phyloP scores from a whole-genome alignment of 768 basidiomycete genomes.

The Russula sp. region DNA sequence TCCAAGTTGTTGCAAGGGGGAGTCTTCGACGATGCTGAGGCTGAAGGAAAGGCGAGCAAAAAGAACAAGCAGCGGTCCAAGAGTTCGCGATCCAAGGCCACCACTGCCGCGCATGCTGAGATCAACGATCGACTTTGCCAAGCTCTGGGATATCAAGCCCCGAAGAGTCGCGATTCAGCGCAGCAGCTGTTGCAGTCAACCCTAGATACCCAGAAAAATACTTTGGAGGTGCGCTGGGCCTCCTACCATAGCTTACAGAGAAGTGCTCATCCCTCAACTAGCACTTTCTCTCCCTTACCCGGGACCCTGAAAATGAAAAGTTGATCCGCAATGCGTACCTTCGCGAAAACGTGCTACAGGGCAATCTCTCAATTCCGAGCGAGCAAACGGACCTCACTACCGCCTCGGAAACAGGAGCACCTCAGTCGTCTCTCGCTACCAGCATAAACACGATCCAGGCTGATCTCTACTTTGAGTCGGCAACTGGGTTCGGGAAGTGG shows the following conservation, averaged over 20 bases:
- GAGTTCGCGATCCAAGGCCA: not conserved
- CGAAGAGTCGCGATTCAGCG: not conserved
- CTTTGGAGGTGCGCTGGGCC: not conserved
- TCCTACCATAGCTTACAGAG: not conserved
- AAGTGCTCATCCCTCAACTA: not conserved
- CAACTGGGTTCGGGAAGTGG: conserved; percentile 10
- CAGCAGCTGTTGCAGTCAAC: not conserved
- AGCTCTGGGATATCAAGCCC: conserved; percentile 1
- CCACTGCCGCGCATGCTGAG: not conserved
- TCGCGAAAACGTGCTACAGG: conserved; percentile 9
- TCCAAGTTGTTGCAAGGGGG: not conserved
- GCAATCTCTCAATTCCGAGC: conserved; percentile 3
- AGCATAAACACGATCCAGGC: conserved; percentile 1
- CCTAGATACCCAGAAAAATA: not conserved
- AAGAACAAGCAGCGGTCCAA: not conserved
- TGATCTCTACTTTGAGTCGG: conserved; percentile 15
- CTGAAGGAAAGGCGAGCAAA: not conserved
- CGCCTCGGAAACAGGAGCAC: not conserved
- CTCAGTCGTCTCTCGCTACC: not conserved
- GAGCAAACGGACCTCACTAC: not conserved
- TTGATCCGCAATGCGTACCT: conserved; percentile 4
- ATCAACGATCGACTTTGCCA: conserved; percentile 1
- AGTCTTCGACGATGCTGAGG: not conserved
- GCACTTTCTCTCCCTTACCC: not conserved
- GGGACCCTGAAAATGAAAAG: not conserved